Conservation (phyloP, 1,139 yeast genomes). For the Kluyveromyces sp. region DNA sequence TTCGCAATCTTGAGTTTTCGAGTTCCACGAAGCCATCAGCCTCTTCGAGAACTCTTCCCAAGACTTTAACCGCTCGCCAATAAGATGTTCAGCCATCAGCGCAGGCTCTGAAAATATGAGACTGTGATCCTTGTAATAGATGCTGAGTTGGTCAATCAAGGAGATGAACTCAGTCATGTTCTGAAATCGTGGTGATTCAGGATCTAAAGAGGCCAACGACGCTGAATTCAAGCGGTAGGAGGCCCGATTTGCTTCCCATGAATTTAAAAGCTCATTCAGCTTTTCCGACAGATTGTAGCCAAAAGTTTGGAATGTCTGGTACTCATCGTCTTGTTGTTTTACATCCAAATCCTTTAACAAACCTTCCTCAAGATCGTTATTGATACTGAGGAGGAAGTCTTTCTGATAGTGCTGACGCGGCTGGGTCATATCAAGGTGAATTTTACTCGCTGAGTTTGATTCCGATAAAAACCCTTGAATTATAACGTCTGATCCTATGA, state of each 20-base stretch:
- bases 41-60: constrained; percentile 24
- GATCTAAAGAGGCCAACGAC: constrained; percentile 15
- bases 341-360: neutral
- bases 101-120: constrained; percentile 17
- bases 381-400: neutral
- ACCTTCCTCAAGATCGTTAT: neutral
- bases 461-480: constrained; percentile 2
- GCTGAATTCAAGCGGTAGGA: neutral
- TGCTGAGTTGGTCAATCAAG: constrained; percentile 24
- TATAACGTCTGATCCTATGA: constrained; percentile 1
- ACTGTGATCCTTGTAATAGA: constrained; percentile 21
- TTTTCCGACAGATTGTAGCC: constrained; percentile 24
- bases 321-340: constrained; percentile 1
- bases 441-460: neutral
- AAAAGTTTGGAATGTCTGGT: constrained; percentile 18
- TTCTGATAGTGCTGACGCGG: neutral
- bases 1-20: constrained; percentile 17
- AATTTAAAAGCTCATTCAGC: constrained; percentile 15
- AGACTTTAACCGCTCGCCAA: constrained; percentile 18
- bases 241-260: constrained; percentile 9
- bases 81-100: constrained; percentile 13
- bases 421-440: neutral
- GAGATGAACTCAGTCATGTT: constrained; percentile 24
- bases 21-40: constrained; percentile 28
- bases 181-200: constrained; percentile 13